phyloP scores from a whole-genome alignment of 176 grass and related monocot species.

The sorghum (Sorghum bicolor) region Sorghum_bicolor_NCBIv3 NC_012878.2:8623001-8623500 shows the following conservation, averaged over 20 bases:
- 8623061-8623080: conserved; percentile 92
- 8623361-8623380: conserved; percentile 94
- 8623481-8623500: conserved; percentile 72
- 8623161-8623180: conserved; percentile 97
- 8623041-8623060: conserved; percentile 76
- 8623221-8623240: conserved; percentile 90
- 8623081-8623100: conserved; percentile 75
- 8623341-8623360: conserved; percentile 87
- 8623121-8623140: conserved; percentile 61
- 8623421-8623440: conserved; percentile 77
- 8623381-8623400: conserved; percentile 73
- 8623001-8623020: conserved; percentile 70
- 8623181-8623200: conserved; percentile 84
- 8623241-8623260: conserved; percentile 86
- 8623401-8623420: conserved; percentile 62
- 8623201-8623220: conserved; percentile 87
- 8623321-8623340: conserved; percentile 90
- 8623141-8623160: conserved; percentile 72
- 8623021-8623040: conserved; percentile 75
- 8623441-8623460: conserved; percentile 91
- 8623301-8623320: conserved; percentile 93
- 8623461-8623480: conserved; percentile 90
- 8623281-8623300: conserved; percentile 92
- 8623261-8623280: conserved; percentile 79
- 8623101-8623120: conserved; percentile 59